Base-by-base conservation (phyloP, 495 filamentous ascomycete genomes). In the Extremus antarcticus region DNA sequence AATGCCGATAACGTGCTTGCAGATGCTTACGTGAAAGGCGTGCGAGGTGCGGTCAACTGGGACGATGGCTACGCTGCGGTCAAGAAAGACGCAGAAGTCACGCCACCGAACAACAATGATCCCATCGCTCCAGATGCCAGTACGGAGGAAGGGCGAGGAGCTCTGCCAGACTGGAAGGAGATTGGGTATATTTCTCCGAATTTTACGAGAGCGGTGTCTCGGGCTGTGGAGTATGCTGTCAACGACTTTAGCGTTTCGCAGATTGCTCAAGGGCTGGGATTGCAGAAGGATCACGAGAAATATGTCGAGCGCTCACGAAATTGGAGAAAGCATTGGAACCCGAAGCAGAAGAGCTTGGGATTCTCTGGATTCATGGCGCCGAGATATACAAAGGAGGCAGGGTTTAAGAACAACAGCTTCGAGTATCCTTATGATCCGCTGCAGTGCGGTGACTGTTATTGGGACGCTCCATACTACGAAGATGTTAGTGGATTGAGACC, bases 241-340 rank as follows among this genome's bases (percentile, higher is more conserved):
- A 87, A 89, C 61, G 85, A 89, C 62, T 88, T 88, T 57, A 74
- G 70, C 0, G 67, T 89, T 19, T 74, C 72, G 43, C 78, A 81
- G 59, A 77, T 83, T 9, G 79, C 79, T 21, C 71, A 66, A 16
- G 83, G 84, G 0, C 64, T 85, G 1, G 74, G 71, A 4, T 76
- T 77, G 32, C 45, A 51, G 0, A 68, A 68, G 0, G 83, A 86
- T 51, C 71, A 74, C 4, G 25, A 67, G 4, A 85, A 77, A 54
- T 88, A 88, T 56, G 68, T 86, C 22, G 68, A 74, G 46, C 77
- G 85, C 1, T 83, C 80, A 0, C 73, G 76, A 7, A 82, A 85
- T 55, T 88, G 85, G 85, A 73, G 78, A 9, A 85, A 86, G 62
- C 83, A 86, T 57, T 90, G 83, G 82, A 81, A 86, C 64, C 60